A percentile compares a stretch with the other conserved stretches of the same genome.
Conservation (phyloP, 768 basidiomycete species). For the Rhizopogon roseolus region DNA sequence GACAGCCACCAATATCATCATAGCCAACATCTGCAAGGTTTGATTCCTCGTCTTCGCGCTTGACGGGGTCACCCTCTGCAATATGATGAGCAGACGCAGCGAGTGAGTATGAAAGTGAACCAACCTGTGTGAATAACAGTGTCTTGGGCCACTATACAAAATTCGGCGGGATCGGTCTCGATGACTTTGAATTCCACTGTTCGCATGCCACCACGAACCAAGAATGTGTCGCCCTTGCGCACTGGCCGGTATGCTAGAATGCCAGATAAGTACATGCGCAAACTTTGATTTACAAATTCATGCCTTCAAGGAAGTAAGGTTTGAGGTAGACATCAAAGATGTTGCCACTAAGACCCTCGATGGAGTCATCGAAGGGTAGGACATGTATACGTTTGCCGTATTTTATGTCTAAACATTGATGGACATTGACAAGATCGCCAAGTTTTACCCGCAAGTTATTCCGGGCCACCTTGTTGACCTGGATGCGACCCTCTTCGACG, state of each 20-base stretch:
- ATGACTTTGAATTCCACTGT: conserved; percentile 99
- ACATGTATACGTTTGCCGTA: conserved; percentile 98
- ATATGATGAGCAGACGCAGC: conserved; percentile 4
- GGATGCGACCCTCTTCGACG: conserved; percentile 96
- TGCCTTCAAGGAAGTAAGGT: conserved; percentile 97
- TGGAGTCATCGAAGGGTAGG: conserved; percentile 95
- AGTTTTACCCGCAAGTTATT: conserved; percentile 98
- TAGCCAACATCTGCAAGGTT: conserved; percentile 97
- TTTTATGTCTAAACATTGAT: conserved; percentile 96
- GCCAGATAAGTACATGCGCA: conserved; percentile 5
- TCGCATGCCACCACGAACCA: conserved; percentile 96
- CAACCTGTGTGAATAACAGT: conserved; percentile 92
- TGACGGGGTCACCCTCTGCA: conserved; percentile 95
- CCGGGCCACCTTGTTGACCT: conserved; percentile 99
- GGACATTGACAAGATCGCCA: conserved; percentile 93
- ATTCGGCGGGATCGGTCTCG: conserved; percentile 96
- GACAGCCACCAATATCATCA: conserved; percentile 98
- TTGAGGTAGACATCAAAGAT: conserved; percentile 98
- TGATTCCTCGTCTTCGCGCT: conserved; percentile 97
- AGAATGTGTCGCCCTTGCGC: conserved; percentile 98
- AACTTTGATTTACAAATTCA: conserved; percentile 9
- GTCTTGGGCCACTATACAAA: conserved; percentile 98
- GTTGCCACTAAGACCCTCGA: conserved; percentile 97
- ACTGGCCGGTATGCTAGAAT: conserved; percentile 82
- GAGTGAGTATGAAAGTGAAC: not conserved